Evolutionary conservation across 208 protist genomes (phyloP), one percentile per base, ranked within the genome.

Genomic region (Acanthamoeba culbertsoni): DNA sequence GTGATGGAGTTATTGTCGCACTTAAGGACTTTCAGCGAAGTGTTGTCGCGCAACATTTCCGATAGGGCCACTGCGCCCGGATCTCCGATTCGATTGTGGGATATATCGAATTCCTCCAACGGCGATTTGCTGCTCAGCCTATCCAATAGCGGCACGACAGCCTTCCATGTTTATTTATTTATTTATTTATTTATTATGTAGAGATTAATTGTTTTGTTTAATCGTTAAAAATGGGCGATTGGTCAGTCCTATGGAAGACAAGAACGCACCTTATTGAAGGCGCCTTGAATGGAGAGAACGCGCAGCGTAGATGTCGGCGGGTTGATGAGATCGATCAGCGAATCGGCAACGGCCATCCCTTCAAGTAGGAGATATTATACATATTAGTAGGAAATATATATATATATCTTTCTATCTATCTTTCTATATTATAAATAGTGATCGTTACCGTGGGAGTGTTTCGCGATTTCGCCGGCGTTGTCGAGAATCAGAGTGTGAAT

Each of bases 21-120:
- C 68, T 46, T 48, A 35, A 77, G 68, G 20, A 46, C 68, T 16
- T 46, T 40, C 33, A 77, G 68, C 37, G 68, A 77, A 20, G 12
- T 40, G 68, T 77, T 77, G 68, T 40, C 68, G 31, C 68, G 68
- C 68, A 77, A 46, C 68, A 77, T 77, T 35, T 77, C 68, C 5
- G 68, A 77, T 4, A 77, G 68, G 12, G 68, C 68, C 18, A 77
- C 33, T 14, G 68, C 68, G 14, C 68, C 68, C 33, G 68, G 20
- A 26, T 77, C 68, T 26, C 68, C 68, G 37, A 77, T 40, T 35
- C 43, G 35, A 35, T 77, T 77, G 68, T 48, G 20, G 68, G 68
- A 77, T 26, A 77, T 77, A 35, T 77, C 40, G 28, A 77, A 77
- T 26, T 77, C 68, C 37, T 77, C 37, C 5, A 77, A 35, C 33